These are phyloP conservation scores for Laburnicola sp. DNA, from an alignment of 2,329 filamentous ascomycete genomes.

Conservation along the genomic window DNA sequence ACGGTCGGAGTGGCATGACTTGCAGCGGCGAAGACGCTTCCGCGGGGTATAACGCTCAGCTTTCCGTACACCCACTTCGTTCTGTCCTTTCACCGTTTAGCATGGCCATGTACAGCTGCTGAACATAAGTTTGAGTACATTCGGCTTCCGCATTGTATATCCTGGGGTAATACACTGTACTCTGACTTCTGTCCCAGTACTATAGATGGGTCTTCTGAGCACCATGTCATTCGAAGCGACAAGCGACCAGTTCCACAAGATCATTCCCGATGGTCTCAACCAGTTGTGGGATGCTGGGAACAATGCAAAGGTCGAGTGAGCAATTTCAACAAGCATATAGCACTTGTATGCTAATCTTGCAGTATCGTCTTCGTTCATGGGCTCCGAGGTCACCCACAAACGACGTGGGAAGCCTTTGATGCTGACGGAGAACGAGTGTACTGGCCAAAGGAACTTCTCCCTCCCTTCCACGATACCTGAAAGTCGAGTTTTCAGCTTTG, in stretches of 20 bases:
- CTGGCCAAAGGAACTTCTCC: conserved; percentile 1
- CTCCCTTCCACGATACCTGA: not conserved
- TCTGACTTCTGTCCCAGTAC: not conserved
- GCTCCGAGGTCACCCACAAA: not conserved
- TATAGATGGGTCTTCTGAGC: not conserved
- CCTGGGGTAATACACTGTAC: too few relatives aligned
- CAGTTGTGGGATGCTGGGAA: not conserved
- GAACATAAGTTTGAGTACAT: too few relatives aligned
- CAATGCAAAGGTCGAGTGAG: not conserved
- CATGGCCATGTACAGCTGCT: too few relatives aligned
- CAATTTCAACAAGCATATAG: not conserved
- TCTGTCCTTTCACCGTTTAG: too few relatives aligned
- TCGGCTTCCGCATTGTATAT: too few relatives aligned
- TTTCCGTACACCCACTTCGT: not conserved
- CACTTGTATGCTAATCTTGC: not conserved
- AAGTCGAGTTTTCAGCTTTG: conserved; percentile 6
- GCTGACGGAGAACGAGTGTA: not conserved
- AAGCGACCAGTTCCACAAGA: not conserved
- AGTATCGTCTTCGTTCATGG: not conserved
- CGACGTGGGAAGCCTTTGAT: conserved; percentile 1
- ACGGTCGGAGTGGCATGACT: too few relatives aligned
- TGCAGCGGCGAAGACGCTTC: too few relatives aligned
- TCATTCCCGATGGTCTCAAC: not conserved
- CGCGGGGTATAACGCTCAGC: not conserved
- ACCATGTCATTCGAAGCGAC: not conserved